Evolutionary conservation across 495 filamentous ascomycete species (phyloP), one percentile per base, ranked within the genome.

Genomic region (Podospora australis): DNA sequence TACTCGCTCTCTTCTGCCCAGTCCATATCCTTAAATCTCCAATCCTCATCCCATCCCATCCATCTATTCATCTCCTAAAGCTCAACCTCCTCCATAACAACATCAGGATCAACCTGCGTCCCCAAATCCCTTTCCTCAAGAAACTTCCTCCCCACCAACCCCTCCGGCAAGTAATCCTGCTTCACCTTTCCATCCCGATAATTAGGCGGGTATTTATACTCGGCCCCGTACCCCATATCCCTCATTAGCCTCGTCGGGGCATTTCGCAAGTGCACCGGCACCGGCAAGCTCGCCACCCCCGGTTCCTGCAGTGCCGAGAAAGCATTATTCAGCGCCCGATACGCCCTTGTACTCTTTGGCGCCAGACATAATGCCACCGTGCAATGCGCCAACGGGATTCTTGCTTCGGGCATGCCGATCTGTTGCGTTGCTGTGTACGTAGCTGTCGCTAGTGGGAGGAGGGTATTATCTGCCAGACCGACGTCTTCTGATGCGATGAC

Each of bases 171-270:
- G 69, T 98, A 98, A 39, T 92, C 86, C 67, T 98, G 92, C 56
- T 72, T 75, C 14, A 96, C 90, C 57, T 71, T 79, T n/a, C 92
- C 92, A 52, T 89, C 81, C 54, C 73, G 66, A 59, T 87, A 98
- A 56, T 89, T 83, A 1, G 92, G 92, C 57, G 94, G 94, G 65
- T 98, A 98, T 60, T 98, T 98, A 63, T 98, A 98, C 63, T 87
- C 88, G 42, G 75, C 82, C 8, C 92, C 92, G 54, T 88, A 89
- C 1, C 88, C 90, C 39, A 96, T 66, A 59, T 96, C 91, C 55
- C 87, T 86, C 92, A 98, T 94, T 55, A 96, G 58, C 57, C 80
- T 78, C 6, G 92, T 97, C 2, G 90, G 90, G 7, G 91, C 91
- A 64, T 96, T 96, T 35, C 92, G 68, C 43, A 98, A 66, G 68